Conservation (phyloP, 2,329 filamentous ascomycete genomes). For the Pseudogymnoascus sp. region DNA sequence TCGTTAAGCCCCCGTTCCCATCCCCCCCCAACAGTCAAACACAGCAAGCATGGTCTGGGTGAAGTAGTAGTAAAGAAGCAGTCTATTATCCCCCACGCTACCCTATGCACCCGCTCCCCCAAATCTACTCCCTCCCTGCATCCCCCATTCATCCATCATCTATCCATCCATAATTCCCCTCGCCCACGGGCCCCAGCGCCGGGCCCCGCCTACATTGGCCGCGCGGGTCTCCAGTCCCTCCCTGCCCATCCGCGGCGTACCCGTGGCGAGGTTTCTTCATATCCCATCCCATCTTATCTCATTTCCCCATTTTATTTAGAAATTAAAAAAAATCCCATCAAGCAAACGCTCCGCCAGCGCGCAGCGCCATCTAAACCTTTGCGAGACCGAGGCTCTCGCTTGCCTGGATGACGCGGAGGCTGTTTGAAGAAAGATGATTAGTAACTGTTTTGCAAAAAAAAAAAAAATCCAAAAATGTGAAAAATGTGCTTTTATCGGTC, state of each 20-base stretch:
- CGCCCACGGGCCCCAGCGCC: too few relatives aligned
- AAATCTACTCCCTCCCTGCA: conserved; percentile 4
- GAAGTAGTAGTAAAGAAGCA: neutral
- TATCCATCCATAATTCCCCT: neutral
- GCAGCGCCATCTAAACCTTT: neutral
- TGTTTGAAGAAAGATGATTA: neutral
- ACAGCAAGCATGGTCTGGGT: neutral
- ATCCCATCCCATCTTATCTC: neutral
- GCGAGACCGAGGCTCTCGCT: neutral
- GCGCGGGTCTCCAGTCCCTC: neutral
- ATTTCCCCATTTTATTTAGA: neutral
- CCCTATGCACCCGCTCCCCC: neutral
- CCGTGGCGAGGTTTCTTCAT: neutral
- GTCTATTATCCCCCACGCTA: neutral
- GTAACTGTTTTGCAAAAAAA: neutral
- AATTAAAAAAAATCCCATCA: neutral
- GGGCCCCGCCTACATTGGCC: too few relatives aligned
- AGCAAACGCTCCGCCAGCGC: neutral
- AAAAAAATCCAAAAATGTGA: neutral
- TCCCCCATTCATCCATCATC: conserved; percentile 3
- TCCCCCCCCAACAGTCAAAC: too few relatives aligned
- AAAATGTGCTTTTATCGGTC: neutral
- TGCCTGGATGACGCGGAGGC: neutral
- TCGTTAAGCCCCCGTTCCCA: too few relatives aligned
- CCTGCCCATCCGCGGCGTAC: neutral